A percentile compares a stretch with the other conserved stretches of the same genome.
phyloP scores from a whole-genome alignment of 106 monocot species.

The Chionographis japonica region DNA sequence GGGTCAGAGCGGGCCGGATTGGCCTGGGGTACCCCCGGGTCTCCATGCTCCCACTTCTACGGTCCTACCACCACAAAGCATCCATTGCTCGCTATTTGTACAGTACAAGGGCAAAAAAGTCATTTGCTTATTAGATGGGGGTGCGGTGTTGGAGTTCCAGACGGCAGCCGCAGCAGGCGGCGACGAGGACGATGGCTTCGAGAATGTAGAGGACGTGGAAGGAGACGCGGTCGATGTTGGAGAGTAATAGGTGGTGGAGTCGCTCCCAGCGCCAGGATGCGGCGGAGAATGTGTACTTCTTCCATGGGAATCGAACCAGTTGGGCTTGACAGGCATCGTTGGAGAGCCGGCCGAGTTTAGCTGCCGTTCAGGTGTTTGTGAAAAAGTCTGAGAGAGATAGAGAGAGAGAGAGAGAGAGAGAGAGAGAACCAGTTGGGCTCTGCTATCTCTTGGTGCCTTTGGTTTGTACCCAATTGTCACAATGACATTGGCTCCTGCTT shows the following conservation, averaged over 20 bases:
- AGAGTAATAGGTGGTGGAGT: not conserved
- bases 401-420: no score
- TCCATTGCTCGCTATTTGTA: not conserved
- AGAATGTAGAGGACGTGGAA: slow-evolving; percentile 3
- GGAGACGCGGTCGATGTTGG: slow-evolving; percentile 2
- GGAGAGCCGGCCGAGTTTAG: no score
- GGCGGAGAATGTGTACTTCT: not conserved
- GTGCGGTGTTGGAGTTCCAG: not conserved
- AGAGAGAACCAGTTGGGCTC: no score
- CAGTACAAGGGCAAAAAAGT: no score
- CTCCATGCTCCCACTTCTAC: not conserved
- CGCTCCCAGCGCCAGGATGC: not conserved
- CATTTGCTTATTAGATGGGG: not conserved
- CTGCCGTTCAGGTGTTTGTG: no score
- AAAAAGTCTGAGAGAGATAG: no score
- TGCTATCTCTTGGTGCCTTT: no score
- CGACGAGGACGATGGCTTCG: slow-evolving; percentile 15
- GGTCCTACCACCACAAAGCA: no score
- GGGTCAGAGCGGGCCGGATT: slow-evolving; percentile 18
- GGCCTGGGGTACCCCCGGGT: slow-evolving; percentile 13
- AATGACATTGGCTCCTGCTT: no score
- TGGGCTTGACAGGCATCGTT: not conserved
- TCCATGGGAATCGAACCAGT: not conserved
- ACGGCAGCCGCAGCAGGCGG: slow-evolving; percentile 13
- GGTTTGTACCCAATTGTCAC: no score